Percentiles rank a stretch among this genome's conserved stretches.
These are phyloP conservation scores for Dichomitus squalens DNA, from an alignment of 1,284 basidiomycete species.

Conservation along the genomic window DNA sequence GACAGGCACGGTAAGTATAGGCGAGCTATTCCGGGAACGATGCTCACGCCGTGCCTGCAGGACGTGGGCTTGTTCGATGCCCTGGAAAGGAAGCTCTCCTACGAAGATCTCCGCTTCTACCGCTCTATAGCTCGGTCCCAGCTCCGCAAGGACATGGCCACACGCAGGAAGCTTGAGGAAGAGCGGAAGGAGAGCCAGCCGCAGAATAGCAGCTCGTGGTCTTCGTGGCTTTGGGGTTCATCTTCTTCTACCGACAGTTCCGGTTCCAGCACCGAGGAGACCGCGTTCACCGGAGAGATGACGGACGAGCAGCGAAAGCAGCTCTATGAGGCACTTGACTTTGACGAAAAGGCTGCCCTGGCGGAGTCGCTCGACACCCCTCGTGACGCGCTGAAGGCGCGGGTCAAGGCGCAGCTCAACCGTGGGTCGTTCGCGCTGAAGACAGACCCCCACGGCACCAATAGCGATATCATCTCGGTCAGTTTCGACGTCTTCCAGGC, in stretches of 20 bases:
- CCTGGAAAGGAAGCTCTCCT: conserved; percentile 85
- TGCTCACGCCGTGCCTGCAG: conserved; percentile 38
- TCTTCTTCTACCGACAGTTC: conserved; percentile 26
- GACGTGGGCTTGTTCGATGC: conserved; percentile 63
- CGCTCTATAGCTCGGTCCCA: conserved; percentile 93
- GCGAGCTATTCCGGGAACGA: neutral
- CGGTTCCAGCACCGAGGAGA: conserved; percentile 40
- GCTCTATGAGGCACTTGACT: conserved; percentile 94
- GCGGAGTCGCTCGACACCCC: conserved; percentile 72
- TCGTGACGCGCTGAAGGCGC: conserved; percentile 81
- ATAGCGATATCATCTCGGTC: conserved; percentile 82
- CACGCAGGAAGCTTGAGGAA: conserved; percentile 69
- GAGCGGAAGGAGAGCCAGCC: conserved; percentile 59
- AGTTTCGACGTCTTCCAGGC: conserved; percentile 91
- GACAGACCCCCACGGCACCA: conserved; percentile 63
- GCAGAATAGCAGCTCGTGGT: conserved; percentile 64
- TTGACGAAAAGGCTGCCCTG: conserved; percentile 84
- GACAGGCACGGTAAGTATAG: conserved; percentile 46
- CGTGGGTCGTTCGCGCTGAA: conserved; percentile 87
- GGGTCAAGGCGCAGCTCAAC: conserved; percentile 79
- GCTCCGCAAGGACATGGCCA: conserved; percentile 82
- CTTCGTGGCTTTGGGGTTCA: conserved; percentile 86
- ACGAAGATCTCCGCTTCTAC: conserved; percentile 98
- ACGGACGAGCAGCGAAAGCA: conserved; percentile 93
- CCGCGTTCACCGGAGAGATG: conserved; percentile 68